Evolutionary conservation across 225 moss, liverwort and hornwort genomes (phyloP).

Genomic region (Sphagnum tenellum): DNA sequence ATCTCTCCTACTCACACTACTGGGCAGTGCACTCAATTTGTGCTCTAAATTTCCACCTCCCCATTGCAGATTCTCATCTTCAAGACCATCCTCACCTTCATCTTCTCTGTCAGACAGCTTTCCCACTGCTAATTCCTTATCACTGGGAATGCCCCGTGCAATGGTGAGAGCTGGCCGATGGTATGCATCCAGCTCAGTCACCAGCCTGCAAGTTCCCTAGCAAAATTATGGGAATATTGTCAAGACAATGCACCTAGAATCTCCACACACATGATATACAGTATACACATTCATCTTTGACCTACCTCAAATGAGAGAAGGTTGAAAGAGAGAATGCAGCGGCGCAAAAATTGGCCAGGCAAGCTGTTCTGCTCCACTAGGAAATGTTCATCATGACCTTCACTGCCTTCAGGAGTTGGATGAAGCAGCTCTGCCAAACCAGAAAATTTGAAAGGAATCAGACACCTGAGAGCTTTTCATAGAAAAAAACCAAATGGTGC

Average conservation of each 20-base stretch:
- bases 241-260: too few relatives aligned
- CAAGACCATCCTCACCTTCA: constrained; percentile 41
- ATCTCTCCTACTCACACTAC: constrained; percentile 12
- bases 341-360: constrained; percentile 69
- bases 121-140: constrained; percentile 18
- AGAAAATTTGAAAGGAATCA: too few relatives aligned
- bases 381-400: constrained; percentile 49
- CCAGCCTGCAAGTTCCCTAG: constrained; percentile 57
- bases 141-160: constrained; percentile 35
- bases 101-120: constrained; percentile 35
- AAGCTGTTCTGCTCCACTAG: constrained; percentile 70
- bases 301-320: constrained; percentile 69
- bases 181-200: constrained; percentile 73
- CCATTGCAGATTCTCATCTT: constrained; percentile 15
- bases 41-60: constrained; percentile 21
- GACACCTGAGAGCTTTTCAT: too few relatives aligned
- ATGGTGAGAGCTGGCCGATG: constrained; percentile 45
- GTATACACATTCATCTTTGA: too few relatives aligned
- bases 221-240: too few relatives aligned
- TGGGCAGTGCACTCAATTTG: constrained; percentile 14
- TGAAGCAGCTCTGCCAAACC: constrained; percentile 41
- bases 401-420: constrained; percentile 34
- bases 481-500: too few relatives aligned
- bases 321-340: constrained; percentile 79
- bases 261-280: too few relatives aligned